Evolutionary conservation across 106 monocot genomes (phyloP).

Genomic region (Xerophyta viscosa): DNA sequence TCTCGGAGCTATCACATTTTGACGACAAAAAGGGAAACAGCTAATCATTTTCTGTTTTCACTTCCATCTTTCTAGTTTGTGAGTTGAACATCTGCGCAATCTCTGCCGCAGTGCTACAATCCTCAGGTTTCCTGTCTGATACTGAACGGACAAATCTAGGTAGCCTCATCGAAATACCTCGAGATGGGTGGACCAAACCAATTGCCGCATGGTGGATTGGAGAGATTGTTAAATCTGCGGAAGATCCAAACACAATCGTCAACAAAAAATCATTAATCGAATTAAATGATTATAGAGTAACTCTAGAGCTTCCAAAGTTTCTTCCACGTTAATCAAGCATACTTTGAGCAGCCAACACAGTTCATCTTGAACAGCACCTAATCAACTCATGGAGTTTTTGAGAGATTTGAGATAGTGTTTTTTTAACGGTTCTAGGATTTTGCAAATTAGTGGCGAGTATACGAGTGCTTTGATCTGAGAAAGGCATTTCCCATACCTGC

Average conservation of each 20-base stretch:
- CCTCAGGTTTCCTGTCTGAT: slow-evolving; percentile 63
- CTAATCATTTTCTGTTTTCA: too few relatives aligned
- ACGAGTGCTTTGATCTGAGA: too few relatives aligned
- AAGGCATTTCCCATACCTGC: slow-evolving; percentile 37
- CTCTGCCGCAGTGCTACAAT: slow-evolving; percentile 76
- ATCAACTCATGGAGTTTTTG: too few relatives aligned
- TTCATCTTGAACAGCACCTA: too few relatives aligned
- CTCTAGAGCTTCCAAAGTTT: too few relatives aligned
- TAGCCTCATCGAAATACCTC: slow-evolving; percentile 85
- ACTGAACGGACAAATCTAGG: slow-evolving; percentile 54
- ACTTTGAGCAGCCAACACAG: too few relatives aligned
- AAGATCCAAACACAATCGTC: background rate
- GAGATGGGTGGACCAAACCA: slow-evolving; percentile 74
- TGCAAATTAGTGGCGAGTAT: background rate
- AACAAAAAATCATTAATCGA: background rate
- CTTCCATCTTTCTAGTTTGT: slow-evolving; percentile 79
- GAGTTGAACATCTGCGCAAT: slow-evolving; percentile 67
- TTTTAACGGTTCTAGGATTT: too few relatives aligned
- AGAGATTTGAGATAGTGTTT: too few relatives aligned
- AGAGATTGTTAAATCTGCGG: slow-evolving; percentile 74
- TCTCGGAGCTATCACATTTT: too few relatives aligned
- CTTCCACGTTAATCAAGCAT: too few relatives aligned
- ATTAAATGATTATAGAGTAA: too few relatives aligned
- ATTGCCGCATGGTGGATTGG: slow-evolving; percentile 91
- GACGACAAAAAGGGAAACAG: too few relatives aligned